Conservation (phyloP, 345 rosid genomes). For the Reutealis trisperma region DNA sequence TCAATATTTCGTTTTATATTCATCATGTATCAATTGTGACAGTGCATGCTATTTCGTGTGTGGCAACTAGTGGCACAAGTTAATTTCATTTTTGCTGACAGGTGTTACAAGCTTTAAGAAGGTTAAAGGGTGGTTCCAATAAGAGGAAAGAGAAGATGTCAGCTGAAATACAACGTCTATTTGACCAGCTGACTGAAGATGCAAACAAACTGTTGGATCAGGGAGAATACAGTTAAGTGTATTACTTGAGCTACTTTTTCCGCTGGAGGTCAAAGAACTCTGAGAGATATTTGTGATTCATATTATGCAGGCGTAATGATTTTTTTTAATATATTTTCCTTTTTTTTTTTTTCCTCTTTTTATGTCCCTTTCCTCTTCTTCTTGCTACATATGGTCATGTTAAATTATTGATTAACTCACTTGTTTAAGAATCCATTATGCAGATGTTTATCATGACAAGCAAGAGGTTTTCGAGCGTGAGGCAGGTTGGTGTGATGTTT, state of each 20-base stretch:
- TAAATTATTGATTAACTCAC: slow-evolving; percentile 10
- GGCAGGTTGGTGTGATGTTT: slow-evolving; percentile 65
- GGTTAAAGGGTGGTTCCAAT: slow-evolving; percentile 81
- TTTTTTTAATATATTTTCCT: neutral
- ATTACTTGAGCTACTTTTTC: neutral
- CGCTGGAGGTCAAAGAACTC: neutral
- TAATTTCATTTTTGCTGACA: slow-evolving; percentile 28
- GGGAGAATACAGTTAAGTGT: slow-evolving; percentile 88
- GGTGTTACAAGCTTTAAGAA: slow-evolving; percentile 86
- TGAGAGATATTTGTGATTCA: neutral
- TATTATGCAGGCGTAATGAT: neutral
- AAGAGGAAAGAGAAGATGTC: slow-evolving; percentile 88
- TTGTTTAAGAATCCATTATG: slow-evolving; percentile 28
- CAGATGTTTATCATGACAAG: slow-evolving; percentile 86
- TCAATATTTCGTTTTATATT: neutral
- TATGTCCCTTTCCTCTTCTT: neutral
- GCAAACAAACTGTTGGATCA: slow-evolving; percentile 76
- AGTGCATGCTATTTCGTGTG: neutral
- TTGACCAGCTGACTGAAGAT: slow-evolving; percentile 98
- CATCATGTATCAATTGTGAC: neutral
- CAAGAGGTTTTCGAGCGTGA: slow-evolving; percentile 78
- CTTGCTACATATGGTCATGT: neutral
- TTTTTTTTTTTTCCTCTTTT: neutral
- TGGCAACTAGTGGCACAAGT: neutral
- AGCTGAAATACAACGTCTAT: slow-evolving; percentile 66